These are phyloP conservation scores for Pilatotrama ljubarskyi DNA, from an alignment of 768 basidiomycete genomes.

Conservation along the genomic window DNA sequence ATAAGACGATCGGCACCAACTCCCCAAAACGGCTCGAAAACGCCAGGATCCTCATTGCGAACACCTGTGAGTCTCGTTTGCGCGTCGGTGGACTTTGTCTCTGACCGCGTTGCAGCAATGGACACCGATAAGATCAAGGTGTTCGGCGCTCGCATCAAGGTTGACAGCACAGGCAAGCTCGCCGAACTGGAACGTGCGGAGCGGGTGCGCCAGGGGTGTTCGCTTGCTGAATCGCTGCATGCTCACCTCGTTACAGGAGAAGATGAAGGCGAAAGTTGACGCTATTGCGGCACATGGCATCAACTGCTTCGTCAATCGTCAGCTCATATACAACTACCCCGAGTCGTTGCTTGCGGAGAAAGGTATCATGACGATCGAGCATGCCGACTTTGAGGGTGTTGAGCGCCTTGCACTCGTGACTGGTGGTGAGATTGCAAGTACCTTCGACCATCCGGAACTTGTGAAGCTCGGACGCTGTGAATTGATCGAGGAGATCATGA, in stretches of 20 bases:
- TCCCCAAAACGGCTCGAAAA: constrained; percentile 95
- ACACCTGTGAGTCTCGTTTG: constrained; percentile 73
- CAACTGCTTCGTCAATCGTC: constrained; percentile 96
- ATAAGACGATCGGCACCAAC: constrained; percentile 93
- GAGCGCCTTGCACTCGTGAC: constrained; percentile 95
- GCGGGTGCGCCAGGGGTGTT: constrained; percentile 48
- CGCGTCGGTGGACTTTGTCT: not conserved
- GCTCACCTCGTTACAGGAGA: constrained; percentile 65
- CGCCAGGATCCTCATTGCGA: constrained; percentile 94
- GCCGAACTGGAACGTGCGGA: constrained; percentile 98
- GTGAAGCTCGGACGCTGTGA: constrained; percentile 94
- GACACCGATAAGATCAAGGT: constrained; percentile 99
- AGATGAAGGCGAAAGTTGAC: constrained; percentile 99
- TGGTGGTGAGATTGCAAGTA: constrained; percentile 95
- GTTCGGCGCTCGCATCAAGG: constrained; percentile 94
- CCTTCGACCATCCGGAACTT: constrained; percentile 89
- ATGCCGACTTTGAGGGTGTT: constrained; percentile 98
- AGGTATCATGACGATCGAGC: constrained; percentile 95
- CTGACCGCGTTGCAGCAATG: constrained; percentile 65
- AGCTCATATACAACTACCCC: constrained; percentile 99
- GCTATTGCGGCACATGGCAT: constrained; percentile 93
- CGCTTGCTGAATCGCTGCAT: not conserved
- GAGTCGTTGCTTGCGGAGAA: constrained; percentile 93
- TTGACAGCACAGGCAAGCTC: constrained; percentile 93
- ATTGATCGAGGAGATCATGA: constrained; percentile 97